A percentile compares a stretch with the other conserved stretches of the same genome.
Evolutionary conservation across 768 basidiomycete genomes (phyloP).

Genomic region (Peribolospora kevripleyi): DNA sequence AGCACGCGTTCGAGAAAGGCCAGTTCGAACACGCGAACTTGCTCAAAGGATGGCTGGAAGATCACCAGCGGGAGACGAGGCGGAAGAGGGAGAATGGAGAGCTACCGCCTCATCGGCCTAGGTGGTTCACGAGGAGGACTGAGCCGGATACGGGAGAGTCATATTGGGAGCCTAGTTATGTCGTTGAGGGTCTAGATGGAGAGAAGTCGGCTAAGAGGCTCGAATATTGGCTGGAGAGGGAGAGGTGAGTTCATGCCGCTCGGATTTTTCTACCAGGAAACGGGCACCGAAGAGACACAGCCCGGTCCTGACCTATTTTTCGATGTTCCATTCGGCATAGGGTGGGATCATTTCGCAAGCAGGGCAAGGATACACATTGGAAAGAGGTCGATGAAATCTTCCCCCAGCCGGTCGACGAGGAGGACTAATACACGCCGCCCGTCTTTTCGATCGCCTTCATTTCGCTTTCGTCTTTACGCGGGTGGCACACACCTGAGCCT

Average conservation of each 20-base stretch:
- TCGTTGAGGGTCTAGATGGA: constrained; percentile 1
- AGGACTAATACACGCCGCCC: too few species aligned
- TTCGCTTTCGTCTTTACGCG: too few species aligned
- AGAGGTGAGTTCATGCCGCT: constrained; percentile 29
- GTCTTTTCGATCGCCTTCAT: too few species aligned
- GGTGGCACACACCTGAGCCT: too few species aligned
- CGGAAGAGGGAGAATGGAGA: constrained; percentile 49
- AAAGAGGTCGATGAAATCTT: constrained; percentile 57
- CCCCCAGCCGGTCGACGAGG: too few species aligned
- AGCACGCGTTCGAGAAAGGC: constrained; percentile 78
- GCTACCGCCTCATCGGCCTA: constrained; percentile 43
- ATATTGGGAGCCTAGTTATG: constrained; percentile 43
- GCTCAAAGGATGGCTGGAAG: constrained; percentile 58
- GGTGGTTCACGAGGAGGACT: constrained; percentile 65
- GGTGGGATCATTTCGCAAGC: constrained; percentile 2
- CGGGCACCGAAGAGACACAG: too few species aligned
- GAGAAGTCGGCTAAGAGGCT: constrained; percentile 28
- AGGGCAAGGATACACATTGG: constrained; percentile 28
- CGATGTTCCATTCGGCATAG: too few species aligned
- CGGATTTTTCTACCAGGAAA: too few species aligned
- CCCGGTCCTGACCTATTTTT: too few species aligned
- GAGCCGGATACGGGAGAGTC: constrained; percentile 76
- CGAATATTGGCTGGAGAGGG: constrained; percentile 67
- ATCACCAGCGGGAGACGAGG: constrained; percentile 37
- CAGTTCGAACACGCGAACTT: constrained; percentile 60